A percentile compares a stretch with the other conserved stretches of the same genome.
Evolutionary conservation across 495 filamentous ascomycete species (phyloP).

Genomic region (Hyphodiscus hymeniophilus): DNA sequence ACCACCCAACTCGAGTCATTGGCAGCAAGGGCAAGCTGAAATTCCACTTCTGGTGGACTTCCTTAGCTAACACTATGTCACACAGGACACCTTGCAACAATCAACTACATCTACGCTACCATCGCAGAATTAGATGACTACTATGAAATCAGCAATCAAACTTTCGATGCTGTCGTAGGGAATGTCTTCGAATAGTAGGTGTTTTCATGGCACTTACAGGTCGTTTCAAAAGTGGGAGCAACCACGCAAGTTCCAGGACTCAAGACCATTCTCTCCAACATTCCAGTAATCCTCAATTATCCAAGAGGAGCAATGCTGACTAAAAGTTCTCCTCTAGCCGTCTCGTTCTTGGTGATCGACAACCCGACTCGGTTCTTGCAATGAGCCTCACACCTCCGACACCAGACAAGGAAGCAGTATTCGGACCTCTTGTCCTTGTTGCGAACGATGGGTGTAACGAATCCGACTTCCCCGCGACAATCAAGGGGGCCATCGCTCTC

Average conservation of each 20-base stretch:
- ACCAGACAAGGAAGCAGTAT: conserved; percentile 43
- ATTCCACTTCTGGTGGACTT: conserved; percentile 1
- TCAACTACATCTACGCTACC: conserved; percentile 50
- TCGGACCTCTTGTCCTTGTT: conserved; percentile 33
- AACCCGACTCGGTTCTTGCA: conserved; percentile 40
- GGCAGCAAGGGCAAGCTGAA: conserved; percentile 44
- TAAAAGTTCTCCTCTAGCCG: too few relatives aligned
- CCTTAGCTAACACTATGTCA: conserved; percentile 9
- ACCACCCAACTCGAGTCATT: conserved; percentile 56
- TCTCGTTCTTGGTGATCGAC: conserved; percentile 43
- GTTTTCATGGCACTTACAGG: too few relatives aligned
- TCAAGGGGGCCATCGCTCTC: conserved; percentile 45
- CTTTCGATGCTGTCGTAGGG: conserved; percentile 49
- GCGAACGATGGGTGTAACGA: conserved; percentile 39
- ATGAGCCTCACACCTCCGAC: conserved; percentile 57
- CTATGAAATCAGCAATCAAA: conserved; percentile 49
- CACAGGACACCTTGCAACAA: conserved; percentile 48
- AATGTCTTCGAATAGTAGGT: conserved; percentile 51
- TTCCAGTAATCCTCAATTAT: too few relatives aligned
- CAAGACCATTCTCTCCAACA: too few relatives aligned
- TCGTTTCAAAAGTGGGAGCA: too few relatives aligned
- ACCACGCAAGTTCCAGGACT: too few relatives aligned
- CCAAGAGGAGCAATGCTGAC: too few relatives aligned
- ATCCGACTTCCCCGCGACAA: conserved; percentile 33
- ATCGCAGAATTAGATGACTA: conserved; percentile 43